Conservation (phyloP, 148 eudicot species). For the Silene uniflora region DNA sequence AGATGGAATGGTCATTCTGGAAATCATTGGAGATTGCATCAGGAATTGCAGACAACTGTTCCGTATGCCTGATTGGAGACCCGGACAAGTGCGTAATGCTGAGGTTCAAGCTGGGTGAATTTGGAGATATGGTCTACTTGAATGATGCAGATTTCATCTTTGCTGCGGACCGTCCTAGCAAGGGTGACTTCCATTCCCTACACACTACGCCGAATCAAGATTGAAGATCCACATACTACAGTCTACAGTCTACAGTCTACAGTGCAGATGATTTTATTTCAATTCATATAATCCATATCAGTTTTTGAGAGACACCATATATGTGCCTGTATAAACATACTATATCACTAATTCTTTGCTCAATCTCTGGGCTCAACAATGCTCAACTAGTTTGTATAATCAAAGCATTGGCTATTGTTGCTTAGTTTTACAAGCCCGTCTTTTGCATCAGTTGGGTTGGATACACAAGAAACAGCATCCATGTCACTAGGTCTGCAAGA, state of each 20-base stretch:
- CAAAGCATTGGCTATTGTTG: too few species aligned
- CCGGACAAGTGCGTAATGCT: neutral
- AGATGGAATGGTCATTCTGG: neutral
- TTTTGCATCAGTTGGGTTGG: conserved; percentile 41
- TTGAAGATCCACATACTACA: too few species aligned
- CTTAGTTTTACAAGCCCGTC: too few species aligned
- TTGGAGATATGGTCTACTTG: neutral
- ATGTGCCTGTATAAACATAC: too few species aligned
- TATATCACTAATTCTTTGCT: too few species aligned
- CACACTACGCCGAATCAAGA: too few species aligned
- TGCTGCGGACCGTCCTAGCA: neutral
- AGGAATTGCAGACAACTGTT: neutral
- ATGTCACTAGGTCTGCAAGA: conserved; percentile 40
- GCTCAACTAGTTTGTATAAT: too few species aligned
- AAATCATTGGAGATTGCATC: conserved; percentile 1
- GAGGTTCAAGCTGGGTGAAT: neutral
- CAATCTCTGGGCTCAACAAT: too few species aligned
- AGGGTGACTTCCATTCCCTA: neutral
- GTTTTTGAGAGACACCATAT: too few species aligned
- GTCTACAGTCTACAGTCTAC: too few species aligned
- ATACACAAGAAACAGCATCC: conserved; percentile 65
- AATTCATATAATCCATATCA: too few species aligned
- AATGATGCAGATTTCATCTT: neutral
- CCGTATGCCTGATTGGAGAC: neutral
- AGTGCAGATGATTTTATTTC: too few species aligned